phyloP scores from a whole-genome alignment of 2,329 filamentous ascomycete species.

The Epichloe typhina region DNA sequence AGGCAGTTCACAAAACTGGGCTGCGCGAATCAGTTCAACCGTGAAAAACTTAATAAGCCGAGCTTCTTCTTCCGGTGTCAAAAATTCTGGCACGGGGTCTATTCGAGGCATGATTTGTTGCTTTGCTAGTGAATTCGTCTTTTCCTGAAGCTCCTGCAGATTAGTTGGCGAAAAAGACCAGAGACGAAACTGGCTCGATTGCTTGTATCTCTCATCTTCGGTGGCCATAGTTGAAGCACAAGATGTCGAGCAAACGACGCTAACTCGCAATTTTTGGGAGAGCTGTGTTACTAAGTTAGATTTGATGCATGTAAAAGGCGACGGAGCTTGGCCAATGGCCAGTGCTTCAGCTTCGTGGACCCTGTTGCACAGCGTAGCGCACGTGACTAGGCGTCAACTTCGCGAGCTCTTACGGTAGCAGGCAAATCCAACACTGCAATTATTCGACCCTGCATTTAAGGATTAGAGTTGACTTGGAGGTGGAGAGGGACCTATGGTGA shows the following conservation, averaged over 20 bases:
- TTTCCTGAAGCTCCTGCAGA: conserved; percentile 56
- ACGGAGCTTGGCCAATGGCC: not conserved
- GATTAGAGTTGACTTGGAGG: not conserved
- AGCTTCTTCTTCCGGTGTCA: conserved; percentile 73
- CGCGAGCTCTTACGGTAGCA: not conserved
- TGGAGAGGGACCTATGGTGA: not conserved
- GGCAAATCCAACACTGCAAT: too few relatives aligned
- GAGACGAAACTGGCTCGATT: conserved; percentile 77
- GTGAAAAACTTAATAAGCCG: conserved; percentile 70
- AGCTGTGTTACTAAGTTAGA: too few relatives aligned
- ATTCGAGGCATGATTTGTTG: conserved; percentile 44
- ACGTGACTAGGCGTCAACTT: conserved; percentile 3
- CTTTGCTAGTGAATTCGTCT: conserved; percentile 65
- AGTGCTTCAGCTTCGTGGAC: not conserved
- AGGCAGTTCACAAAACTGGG: conserved; percentile 37
- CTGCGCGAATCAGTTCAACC: conserved; percentile 42
- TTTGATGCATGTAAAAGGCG: not conserved
- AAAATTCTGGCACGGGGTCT: conserved; percentile 55
- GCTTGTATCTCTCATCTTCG: conserved; percentile 83
- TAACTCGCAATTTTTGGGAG: not conserved
- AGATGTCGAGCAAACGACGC: not conserved
- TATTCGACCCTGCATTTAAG: too few relatives aligned
- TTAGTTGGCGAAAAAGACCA: conserved; percentile 80
- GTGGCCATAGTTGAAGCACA: conserved; percentile 42
- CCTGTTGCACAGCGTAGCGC: conserved; percentile 4